Evolutionary conservation across 495 filamentous ascomycete species (phyloP).

Genomic region (Melanomma pulvis-pyrius): DNA sequence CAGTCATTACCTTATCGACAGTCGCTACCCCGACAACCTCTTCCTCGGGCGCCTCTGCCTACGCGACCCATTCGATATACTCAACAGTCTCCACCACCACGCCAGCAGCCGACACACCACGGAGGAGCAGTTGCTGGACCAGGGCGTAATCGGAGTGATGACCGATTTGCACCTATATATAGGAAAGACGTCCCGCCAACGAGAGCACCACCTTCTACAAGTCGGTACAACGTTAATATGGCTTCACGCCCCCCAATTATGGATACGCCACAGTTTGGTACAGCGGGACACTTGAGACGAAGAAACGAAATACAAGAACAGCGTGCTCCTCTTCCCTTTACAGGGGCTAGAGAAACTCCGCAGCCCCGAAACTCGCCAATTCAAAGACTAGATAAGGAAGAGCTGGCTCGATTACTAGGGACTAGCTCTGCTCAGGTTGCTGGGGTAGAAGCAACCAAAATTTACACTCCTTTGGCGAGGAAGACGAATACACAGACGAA

Average conservation of each 20-base stretch:
- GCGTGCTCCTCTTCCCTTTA: neutral
- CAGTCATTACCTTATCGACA: neutral
- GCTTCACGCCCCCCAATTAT: slow-evolving; percentile 12
- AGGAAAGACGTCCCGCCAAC: neutral
- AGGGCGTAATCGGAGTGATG: slow-evolving; percentile 5
- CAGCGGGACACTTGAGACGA: slow-evolving; percentile 8
- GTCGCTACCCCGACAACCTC: neutral
- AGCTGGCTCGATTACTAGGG: slow-evolving; percentile 15
- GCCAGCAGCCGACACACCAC: neutral
- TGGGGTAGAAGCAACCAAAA: neutral
- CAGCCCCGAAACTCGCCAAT: neutral
- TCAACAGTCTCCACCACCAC: neutral
- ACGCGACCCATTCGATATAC: neutral
- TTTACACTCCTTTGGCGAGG: slow-evolving; percentile 14
- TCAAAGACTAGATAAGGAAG: slow-evolving; percentile 14
- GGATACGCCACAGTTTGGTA: slow-evolving; percentile 11
- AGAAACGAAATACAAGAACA: slow-evolving; percentile 8
- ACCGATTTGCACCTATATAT: neutral
- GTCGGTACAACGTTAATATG: slow-evolving; percentile 24
- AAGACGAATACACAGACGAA: slow-evolving; percentile 9
- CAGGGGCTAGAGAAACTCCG: neutral
- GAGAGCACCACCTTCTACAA: neutral
- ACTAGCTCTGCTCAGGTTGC: neutral
- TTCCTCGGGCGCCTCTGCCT: neutral
- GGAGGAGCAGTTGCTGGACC: neutral